These are phyloP conservation scores for Blastocystis sp. DNA, from an alignment of 352 stramenopile species.

Conservation along the genomic window DNA sequence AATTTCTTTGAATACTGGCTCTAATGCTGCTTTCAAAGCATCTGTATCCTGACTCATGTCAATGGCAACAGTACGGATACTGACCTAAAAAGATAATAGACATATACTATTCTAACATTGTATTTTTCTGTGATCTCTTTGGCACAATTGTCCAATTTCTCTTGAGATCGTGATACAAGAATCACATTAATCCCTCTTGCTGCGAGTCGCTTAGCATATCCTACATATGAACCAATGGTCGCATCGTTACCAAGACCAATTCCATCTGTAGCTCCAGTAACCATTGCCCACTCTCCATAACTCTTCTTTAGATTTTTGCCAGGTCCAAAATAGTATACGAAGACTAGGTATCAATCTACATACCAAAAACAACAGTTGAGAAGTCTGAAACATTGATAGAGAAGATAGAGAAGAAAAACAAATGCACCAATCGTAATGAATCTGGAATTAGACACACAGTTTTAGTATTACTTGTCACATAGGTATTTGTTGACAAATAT, in stretches of 20 bases:
- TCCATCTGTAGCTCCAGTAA: slow-evolving; percentile 89
- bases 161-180: slow-evolving; percentile 90
- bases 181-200: slow-evolving; percentile 91
- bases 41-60: slow-evolving; percentile 67
- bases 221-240: slow-evolving; percentile 86
- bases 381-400: background rate
- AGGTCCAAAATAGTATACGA: slow-evolving; percentile 79
- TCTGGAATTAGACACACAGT: background rate
- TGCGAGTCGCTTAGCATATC: slow-evolving; percentile 83
- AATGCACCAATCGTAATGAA: background rate
- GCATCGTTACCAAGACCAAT: slow-evolving; percentile 81
- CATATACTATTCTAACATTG: slow-evolving; percentile 65
- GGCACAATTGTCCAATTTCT: slow-evolving; percentile 83
- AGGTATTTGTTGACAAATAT: background rate
- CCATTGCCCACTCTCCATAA: slow-evolving; percentile 90
- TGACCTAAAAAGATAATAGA: slow-evolving; percentile 25
- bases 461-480: background rate
- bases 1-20: slow-evolving; percentile 70
- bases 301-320: slow-evolving; percentile 81
- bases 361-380: background rate
- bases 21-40: slow-evolving; percentile 63
- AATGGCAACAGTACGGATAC: slow-evolving; percentile 70
- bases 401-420: background rate
- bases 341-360: background rate
- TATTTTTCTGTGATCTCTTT: slow-evolving; percentile 86